Base-by-base conservation (phyloP, 176 grass and related monocot species). In the Olyra latifolia region DNA sequence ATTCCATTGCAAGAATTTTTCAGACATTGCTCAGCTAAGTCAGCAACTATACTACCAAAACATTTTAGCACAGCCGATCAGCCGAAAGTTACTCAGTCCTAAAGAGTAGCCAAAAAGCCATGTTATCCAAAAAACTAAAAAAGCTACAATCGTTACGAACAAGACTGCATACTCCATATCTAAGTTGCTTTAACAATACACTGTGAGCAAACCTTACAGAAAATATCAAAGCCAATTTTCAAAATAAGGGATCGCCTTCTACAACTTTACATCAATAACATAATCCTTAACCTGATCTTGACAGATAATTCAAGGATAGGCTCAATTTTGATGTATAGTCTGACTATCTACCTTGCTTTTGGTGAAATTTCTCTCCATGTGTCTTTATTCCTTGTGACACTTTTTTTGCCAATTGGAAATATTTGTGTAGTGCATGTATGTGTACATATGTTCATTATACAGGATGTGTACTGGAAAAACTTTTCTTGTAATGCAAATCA, bases 161-260 rank as follows among this genome's bases (percentile, higher is more conserved):
- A 35, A 35, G 32, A 35, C 32, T 0, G 15, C 66, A 42, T 32
- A 20, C n/a, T 53, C 58, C 6, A 55, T 45, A 77, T 32, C 76
- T 75, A 10, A 59, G 43, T 69, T 82, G 53, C 32, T 19, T 64
- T 11, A 82, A 62, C 7, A 68, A 48, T 69, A 77, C 9, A 25
- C 46, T 72, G 64, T 52, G 47, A 54, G 71, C 23, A 69, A 82
- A 61, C 17, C 57, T 27, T 64, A 56, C 46, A 66, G 0, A 29
- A 56, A 66, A 66, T 71, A 60, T 23, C 12, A 24, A 61, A 32
- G 17, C 4, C 3, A 56, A 74, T 6, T 40, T 32, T 20, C 48
- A 25, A 55, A 74, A 35, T 52, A 53, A 32, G 12, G 11, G 2
- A 54, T 50, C 70, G 49, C 22, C 14, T 30, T 23, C 53, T 56